Conservation (phyloP, 225 moss, liverwort and hornwort genomes). For the Polytrichum commune region DNA sequence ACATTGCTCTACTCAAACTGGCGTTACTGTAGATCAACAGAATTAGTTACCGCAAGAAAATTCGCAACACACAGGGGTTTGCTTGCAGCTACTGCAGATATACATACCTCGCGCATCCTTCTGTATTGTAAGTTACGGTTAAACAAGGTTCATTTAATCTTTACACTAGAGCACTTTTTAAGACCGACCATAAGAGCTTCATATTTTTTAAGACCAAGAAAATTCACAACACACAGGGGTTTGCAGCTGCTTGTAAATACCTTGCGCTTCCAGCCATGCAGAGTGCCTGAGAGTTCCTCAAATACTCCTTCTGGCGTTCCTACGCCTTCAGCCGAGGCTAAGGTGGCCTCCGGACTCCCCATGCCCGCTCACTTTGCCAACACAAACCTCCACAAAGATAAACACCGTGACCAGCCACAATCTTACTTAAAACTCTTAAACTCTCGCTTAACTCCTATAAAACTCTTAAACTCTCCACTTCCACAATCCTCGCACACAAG, state of each 20-base stretch:
- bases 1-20: constrained; percentile 25
- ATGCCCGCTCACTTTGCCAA: constrained; percentile 42
- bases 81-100: too few species aligned
- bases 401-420: too few species aligned
- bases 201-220: neutral
- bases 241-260: constrained; percentile 27
- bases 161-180: too few species aligned
- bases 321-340: constrained; percentile 38
- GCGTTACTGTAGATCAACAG: constrained; percentile 6
- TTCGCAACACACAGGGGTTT: neutral
- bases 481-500: neutral
- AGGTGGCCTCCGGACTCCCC: constrained; percentile 46
- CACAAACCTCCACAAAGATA: constrained; percentile 14
- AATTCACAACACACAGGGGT: constrained; percentile 10
- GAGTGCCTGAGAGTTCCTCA: constrained; percentile 35
- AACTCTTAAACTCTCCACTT: neutral
- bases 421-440: neutral
- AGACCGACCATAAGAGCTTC: too few species aligned
- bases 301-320: constrained; percentile 30
- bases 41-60: constrained; percentile 15
- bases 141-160: too few species aligned
- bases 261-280: constrained; percentile 55
- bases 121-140: too few species aligned
- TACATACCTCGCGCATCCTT: too few species aligned
- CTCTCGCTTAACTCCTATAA: neutral